Percentiles rank a stretch among this genome's conserved stretches.
These are phyloP conservation scores for Cryphonectria japonica DNA, from an alignment of 2,329 filamentous ascomycete species.

Conservation along the genomic window DNA sequence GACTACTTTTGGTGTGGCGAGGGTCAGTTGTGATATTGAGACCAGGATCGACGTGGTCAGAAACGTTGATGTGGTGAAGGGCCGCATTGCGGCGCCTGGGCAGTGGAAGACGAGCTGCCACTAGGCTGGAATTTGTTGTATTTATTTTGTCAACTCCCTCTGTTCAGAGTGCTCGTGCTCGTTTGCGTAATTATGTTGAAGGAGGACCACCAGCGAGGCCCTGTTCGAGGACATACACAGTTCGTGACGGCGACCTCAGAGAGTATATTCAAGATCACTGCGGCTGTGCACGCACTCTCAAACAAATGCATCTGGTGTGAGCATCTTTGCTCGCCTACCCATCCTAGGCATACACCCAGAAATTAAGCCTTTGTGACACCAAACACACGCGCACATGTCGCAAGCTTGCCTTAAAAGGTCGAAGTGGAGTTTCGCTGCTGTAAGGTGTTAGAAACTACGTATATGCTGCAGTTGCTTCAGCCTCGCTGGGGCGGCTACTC, in stretches of 20 bases:
- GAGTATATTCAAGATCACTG: not conserved
- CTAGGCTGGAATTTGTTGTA: not conserved
- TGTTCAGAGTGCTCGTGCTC: not conserved
- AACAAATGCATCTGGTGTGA: not conserved
- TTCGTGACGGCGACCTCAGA: not conserved
- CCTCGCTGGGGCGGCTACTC: slow-evolving; percentile 7
- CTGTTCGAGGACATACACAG: not conserved
- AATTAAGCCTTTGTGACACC: not conserved
- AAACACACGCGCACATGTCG: slow-evolving; percentile 14
- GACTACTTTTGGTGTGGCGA: slow-evolving; percentile 1
- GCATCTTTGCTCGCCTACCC: not conserved
- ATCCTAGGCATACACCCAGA: not conserved
- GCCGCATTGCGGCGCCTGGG: slow-evolving; percentile 19
- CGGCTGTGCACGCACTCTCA: slow-evolving; percentile 11
- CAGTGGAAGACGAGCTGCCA: not conserved
- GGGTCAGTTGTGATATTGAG: not conserved
- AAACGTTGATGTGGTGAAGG: slow-evolving; percentile 4
- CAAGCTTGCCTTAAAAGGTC: slow-evolving; percentile 18
- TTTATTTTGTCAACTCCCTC: not conserved
- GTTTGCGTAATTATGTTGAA: not conserved
- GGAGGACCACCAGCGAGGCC: not conserved
- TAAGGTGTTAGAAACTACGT: slow-evolving; percentile 17
- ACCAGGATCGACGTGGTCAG: slow-evolving; percentile 5
- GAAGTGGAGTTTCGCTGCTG: slow-evolving; percentile 15
- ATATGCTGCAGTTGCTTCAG: not conserved